Conservation (phyloP, 306 rosid genomes). For the Hippophae gyantsensis region DNA sequence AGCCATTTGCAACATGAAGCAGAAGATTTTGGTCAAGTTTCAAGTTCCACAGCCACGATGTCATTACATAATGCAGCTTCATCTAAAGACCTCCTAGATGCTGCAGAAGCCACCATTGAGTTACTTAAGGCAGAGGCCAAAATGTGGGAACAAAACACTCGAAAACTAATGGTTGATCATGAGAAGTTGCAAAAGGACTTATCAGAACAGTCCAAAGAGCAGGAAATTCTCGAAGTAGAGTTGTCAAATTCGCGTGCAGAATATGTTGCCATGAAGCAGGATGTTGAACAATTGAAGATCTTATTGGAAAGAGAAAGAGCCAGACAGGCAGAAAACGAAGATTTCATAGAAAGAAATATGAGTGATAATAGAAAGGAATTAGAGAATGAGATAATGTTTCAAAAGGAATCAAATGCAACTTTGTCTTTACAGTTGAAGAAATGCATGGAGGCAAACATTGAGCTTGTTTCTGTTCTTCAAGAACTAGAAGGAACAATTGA, state of each 20-base stretch:
- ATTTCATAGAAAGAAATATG: neutral
- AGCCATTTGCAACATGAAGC: constrained; percentile 19
- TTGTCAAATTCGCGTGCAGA: constrained; percentile 29
- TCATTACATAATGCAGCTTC: constrained; percentile 13
- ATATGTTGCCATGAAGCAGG: constrained; percentile 20
- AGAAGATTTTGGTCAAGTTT: constrained; percentile 21
- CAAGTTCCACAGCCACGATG: neutral
- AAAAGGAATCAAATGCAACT: constrained; percentile 46
- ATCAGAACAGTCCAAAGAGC: constrained; percentile 27
- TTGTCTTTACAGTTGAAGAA: constrained; percentile 45
- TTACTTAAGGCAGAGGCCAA: constrained; percentile 54
- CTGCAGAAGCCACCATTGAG: constrained; percentile 30
- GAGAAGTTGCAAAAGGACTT: constrained; percentile 36
- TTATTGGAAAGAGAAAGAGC: constrained; percentile 18
- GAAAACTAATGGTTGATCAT: constrained; percentile 37
- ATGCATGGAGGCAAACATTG: constrained; percentile 53
- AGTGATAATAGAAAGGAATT: constrained; percentile 27
- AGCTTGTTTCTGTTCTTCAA: constrained; percentile 57
- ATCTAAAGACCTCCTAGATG: constrained; percentile 25
- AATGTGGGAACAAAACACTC: constrained; percentile 56
- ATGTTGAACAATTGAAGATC: constrained; percentile 30
- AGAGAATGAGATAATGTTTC: constrained; percentile 42
- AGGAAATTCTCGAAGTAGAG: constrained; percentile 28
- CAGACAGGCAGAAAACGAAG: neutral
- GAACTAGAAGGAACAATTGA: constrained; percentile 51